Base-by-base conservation (phyloP, 225 moss, liverwort and hornwort genomes). In the Polytrichum commune region DNA sequence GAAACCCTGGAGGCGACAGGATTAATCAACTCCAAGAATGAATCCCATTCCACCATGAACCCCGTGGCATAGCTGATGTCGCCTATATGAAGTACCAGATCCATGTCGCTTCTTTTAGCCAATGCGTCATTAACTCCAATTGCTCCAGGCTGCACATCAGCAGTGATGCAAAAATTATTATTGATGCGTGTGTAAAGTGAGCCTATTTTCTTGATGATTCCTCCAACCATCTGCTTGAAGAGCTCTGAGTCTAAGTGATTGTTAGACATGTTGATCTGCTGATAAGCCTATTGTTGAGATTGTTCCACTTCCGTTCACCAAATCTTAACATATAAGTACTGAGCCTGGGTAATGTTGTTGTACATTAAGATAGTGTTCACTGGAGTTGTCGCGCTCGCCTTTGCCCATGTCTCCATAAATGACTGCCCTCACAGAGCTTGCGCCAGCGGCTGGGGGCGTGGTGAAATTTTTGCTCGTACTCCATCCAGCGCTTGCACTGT, bases 401-500 rank as follows among this genome's bases (percentile, higher is more conserved):
- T 85, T 85, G 5, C 90, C 90, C 90, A 90, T 90, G 73, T 90
- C 90, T 6, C 85, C 90, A 67, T 90, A 90, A 24, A 90, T 81
- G 69, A 90, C 81, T 23, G 4, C 67, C 1, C 75, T 71, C 29
- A 90, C 73, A 18, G 78, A 71, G 56, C 30, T 72, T 0, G 80
- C 85, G 9, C 90, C 90, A 7, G 6, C 66, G 4, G 85, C 79
- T 0, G 88, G 90, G 0, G 88, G 88, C 16, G 90, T 90, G 5
- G 77, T 66, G 70, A 90, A 88, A 55, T 72, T 79, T 4, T 54
- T 55, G 53, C 60, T 53, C 29, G 53, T 55, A 58, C 73, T 90
- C 85, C 83, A 90, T 68, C 85, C 88, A 0, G 60, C 83, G 2
- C 18, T 64, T 69, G 60, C 67, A 33, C 88, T 88, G 71, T 75